A percentile compares a stretch with the other conserved stretches of the same genome.
Conservation (phyloP, 148 eudicot species). For the Chenopodium album region DNA sequence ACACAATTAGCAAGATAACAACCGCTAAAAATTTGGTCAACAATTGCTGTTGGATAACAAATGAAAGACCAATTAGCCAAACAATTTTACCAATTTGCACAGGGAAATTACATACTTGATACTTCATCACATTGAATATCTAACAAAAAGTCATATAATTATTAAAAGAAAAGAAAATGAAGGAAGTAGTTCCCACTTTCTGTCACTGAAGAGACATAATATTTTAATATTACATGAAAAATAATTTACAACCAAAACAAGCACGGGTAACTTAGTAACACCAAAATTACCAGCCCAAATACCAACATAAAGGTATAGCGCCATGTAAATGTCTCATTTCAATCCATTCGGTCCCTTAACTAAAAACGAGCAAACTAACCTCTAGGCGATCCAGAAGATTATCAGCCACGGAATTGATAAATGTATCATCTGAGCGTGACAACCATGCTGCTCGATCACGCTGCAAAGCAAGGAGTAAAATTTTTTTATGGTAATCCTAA, state of each 20-base stretch:
- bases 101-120: background rate
- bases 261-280: background rate
- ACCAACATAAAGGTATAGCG: background rate
- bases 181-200: background rate
- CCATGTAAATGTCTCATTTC: background rate
- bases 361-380: constrained; percentile 34
- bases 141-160: background rate
- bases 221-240: background rate
- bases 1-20: background rate
- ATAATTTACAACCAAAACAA: background rate
- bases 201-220: background rate
- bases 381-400: constrained; percentile 89
- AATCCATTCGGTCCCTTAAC: background rate
- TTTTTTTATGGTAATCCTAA: background rate
- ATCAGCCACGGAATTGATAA: constrained; percentile 83
- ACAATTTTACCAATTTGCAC: background rate
- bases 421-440: constrained; percentile 61
- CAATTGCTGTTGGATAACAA: background rate
- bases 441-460: constrained; percentile 99
- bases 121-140: background rate
- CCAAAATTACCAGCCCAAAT: background rate
- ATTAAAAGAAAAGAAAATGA: background rate
- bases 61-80: background rate
- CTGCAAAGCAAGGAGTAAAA: constrained; percentile 33
- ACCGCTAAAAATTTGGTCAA: background rate